Evolutionary conservation across 2,329 filamentous ascomycete genomes (phyloP), one percentile per base, ranked within the genome.

Genomic region (Penicillium concentricum): DNA sequence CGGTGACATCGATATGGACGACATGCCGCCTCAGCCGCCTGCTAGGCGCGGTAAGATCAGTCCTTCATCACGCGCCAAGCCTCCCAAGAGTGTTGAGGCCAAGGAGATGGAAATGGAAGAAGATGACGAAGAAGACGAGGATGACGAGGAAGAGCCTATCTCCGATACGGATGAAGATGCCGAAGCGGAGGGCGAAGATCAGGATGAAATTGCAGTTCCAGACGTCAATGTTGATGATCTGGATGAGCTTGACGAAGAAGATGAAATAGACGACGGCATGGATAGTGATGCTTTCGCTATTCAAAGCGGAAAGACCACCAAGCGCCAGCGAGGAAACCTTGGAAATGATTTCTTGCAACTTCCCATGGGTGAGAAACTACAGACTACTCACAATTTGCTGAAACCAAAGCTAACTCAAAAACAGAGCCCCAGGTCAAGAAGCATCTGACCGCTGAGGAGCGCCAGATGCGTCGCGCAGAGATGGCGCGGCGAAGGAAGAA

Each of bases 401-500:
- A 45, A 32, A 37, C 47, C 28, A 15, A 37, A 42, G 39, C 63
- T 70, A 46, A 70, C 54, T 7, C 9, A 38, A 32, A 32, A 54
- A 48, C 64, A 83, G 85, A 88, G 71, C 85, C 85, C n/a, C 85
- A 88, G 74, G 84, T 87, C 69, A 88, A 88, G 74, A 88, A 90
- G 67, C 85, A 88, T 64, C 77, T 90, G 47, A 89, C 87, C 0
- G 87, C 86, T 0, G 88, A 89, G 69, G 88, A 91, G 67, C 85
- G 88, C 68, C 85, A 85, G 45, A 89, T 89, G 84, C 82, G 88
- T 47, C 80, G 88, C 54, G 85, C 86, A 8, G 88, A 91, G 70
- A 90, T 90, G 87, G 88, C 88, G 9, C 78, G 88, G 54, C 81
- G 88, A 51, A 79, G 88, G 58, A 90, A 90, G 76, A 90, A 90